These are phyloP conservation scores for Phaeolepiota aurea DNA, from an alignment of 768 basidiomycete genomes.

Conservation along the genomic window DNA sequence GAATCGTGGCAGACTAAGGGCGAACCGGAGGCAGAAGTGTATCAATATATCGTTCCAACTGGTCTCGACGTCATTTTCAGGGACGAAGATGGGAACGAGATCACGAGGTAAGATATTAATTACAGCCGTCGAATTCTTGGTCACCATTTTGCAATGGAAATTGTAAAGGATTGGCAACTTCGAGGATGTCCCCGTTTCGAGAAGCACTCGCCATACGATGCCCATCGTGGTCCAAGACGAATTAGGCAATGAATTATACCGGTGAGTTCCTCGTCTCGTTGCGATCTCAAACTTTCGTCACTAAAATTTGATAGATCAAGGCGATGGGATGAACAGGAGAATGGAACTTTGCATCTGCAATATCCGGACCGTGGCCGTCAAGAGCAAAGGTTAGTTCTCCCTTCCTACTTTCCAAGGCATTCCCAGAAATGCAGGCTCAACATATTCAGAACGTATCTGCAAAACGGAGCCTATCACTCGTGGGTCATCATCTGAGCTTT, in stretches of 20 bases:
- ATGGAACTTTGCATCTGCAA: not conserved
- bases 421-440: no score
- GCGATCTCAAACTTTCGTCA: no score
- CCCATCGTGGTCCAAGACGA: conserved; percentile 56
- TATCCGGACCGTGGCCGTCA: not conserved
- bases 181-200: conserved; percentile 5
- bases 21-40: conserved; percentile 23
- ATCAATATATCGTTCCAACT: conserved; percentile 55
- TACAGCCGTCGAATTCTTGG: not conserved
- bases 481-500: no score
- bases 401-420: not conserved
- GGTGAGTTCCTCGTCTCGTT: no score
- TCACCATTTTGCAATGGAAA: not conserved
- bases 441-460: no score
- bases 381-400: not conserved
- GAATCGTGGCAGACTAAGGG: conserved; percentile 16
- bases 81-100: conserved; percentile 56
- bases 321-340: no score
- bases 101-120: conserved; percentile 38
- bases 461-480: no score
- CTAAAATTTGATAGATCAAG: no score
- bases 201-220: conserved; percentile 10
- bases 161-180: conserved; percentile 43
- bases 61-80: conserved; percentile 62
- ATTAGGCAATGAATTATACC: conserved; percentile 48